Evolutionary conservation across 345 rosid species (phyloP).

Genomic region (Citrus inodora): DNA sequence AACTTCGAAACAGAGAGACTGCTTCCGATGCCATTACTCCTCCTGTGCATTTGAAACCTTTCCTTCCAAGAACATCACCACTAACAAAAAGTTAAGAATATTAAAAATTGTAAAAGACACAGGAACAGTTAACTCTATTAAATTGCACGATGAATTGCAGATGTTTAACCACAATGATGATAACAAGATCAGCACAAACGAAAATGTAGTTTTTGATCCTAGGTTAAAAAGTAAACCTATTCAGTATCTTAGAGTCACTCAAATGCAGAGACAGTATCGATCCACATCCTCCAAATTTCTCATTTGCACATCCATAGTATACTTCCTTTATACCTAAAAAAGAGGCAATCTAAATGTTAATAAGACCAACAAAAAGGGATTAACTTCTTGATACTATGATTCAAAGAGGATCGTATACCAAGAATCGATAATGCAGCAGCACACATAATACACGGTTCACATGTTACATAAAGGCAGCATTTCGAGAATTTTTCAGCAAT

Average conservation of each 20-base stretch:
- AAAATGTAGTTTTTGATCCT: neutral
- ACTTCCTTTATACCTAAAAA: conserved; percentile 59
- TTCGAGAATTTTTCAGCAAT: conserved; percentile 60
- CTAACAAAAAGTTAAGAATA: conserved; percentile 13
- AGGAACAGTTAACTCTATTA: neutral
- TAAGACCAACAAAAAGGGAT: neutral
- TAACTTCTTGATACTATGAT: neutral
- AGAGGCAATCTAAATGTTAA: neutral
- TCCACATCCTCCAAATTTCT: conserved; percentile 91
- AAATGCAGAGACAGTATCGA: conserved; percentile 61
- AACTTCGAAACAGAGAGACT: conserved; percentile 57
- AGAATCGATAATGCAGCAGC: conserved; percentile 79
- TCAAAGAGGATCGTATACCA: conserved; percentile 32
- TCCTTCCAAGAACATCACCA: conserved; percentile 29
- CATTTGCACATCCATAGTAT: conserved; percentile 75
- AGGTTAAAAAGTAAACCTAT: conserved; percentile 25
- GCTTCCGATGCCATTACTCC: conserved; percentile 80
- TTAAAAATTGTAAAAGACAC: neutral
- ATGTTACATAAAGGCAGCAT: conserved; percentile 72
- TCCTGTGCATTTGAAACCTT: conserved; percentile 53
- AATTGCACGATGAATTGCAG: conserved; percentile 6
- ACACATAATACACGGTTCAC: conserved; percentile 96
- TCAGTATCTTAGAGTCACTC: conserved; percentile 28
- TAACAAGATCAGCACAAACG: neutral
- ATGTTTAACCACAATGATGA: neutral